Percentiles rank a stretch among this genome's conserved stretches.
These are phyloP conservation scores for Umbelopsis sp. DNA, from an alignment of 192 early-diverging fungal species.

Conservation along the genomic window DNA sequence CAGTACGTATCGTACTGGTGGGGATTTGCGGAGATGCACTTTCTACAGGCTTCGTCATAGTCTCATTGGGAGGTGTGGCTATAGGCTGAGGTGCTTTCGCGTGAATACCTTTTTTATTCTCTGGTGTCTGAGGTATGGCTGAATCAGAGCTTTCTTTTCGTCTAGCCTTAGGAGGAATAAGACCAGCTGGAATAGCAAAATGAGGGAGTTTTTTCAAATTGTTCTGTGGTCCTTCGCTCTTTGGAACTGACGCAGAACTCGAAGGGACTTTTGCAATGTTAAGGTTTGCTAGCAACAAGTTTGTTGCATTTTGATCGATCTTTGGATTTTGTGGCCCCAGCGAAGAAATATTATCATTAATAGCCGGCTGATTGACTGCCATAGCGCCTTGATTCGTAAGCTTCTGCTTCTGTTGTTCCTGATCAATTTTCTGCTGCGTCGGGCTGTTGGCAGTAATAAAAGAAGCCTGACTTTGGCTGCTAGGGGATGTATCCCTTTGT, in stretches of 20 bases:
- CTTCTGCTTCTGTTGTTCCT: too few relatives aligned
- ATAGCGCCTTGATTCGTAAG: too few relatives aligned
- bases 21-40: neutral
- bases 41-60: neutral
- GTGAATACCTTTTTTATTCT: neutral
- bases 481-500: neutral
- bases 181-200: slow-evolving; percentile 11
- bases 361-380: neutral
- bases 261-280: neutral
- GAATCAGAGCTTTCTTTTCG: neutral
- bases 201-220: neutral
- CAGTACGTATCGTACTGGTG: slow-evolving; percentile 9
- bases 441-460: too few relatives aligned
- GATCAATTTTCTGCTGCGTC: too few relatives aligned
- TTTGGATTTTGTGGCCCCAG: neutral
- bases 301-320: slow-evolving; percentile 3
- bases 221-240: neutral
- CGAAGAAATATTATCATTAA: neutral
- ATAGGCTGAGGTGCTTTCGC: neutral
- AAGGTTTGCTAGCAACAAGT: neutral
- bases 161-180: slow-evolving; percentile 26
- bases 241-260: neutral
- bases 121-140: neutral
- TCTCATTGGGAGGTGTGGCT: neutral
- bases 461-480: neutral